Evolutionary conservation across 2,329 filamentous ascomycete species (phyloP).

Genomic region (Myriosclerotinia curreyana): DNA sequence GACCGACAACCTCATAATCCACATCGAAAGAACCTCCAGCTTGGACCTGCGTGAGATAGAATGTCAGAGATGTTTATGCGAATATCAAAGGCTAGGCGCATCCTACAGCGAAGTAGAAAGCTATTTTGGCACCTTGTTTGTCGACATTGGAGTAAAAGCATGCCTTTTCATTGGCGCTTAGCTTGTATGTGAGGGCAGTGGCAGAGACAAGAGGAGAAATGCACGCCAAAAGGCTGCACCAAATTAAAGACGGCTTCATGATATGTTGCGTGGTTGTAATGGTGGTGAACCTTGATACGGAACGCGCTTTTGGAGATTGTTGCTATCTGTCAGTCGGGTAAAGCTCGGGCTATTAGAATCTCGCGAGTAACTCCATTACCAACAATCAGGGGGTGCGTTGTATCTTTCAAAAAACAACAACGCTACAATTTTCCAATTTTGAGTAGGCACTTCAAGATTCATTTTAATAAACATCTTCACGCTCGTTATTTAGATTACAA

Average conservation of each 20-base stretch:
- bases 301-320: slow-evolving; percentile 17
- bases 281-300: neutral
- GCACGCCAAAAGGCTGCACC: slow-evolving; percentile 68
- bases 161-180: slow-evolving; percentile 85
- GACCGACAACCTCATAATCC: slow-evolving; percentile 84
- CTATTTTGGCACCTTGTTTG: slow-evolving; percentile 79
- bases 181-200: slow-evolving; percentile 91
- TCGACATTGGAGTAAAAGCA: slow-evolving; percentile 89
- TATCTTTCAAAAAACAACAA: neutral
- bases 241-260: slow-evolving; percentile 65
- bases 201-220: slow-evolving; percentile 70
- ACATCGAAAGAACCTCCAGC: slow-evolving; percentile 96
- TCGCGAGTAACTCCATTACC: slow-evolving; percentile 8
- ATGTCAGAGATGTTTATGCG: slow-evolving; percentile 12
- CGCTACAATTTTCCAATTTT: neutral
- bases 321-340: slow-evolving; percentile 20
- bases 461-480: neutral
- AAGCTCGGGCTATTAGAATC: slow-evolving; percentile 3
- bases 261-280: slow-evolving; percentile 32
- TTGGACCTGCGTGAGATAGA: slow-evolving; percentile 67
- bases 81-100: neutral
- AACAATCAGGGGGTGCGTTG: neutral
- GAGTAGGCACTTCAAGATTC: neutral
- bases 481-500: slow-evolving; percentile 8
- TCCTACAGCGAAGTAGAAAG: slow-evolving; percentile 96